Evolutionary conservation across 441 rosid species (phyloP), one percentile per base, ranked within the genome.

Genomic region (Gossypium aridum): DNA sequence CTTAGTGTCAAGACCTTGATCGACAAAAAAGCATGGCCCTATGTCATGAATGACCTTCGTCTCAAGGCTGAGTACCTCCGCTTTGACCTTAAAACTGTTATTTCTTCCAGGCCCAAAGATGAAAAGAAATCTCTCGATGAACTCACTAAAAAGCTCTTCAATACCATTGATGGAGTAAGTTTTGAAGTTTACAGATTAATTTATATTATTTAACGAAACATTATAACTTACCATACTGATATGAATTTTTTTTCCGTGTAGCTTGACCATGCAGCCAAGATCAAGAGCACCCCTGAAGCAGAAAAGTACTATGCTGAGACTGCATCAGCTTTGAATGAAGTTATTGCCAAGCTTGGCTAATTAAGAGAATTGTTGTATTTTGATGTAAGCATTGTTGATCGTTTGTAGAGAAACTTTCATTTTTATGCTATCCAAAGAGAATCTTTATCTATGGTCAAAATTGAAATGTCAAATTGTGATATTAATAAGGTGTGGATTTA

Each of bases 21-120:
- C 47, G 98, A 95, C 83, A 90, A 95, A 86, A 93, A 91, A 81
- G 93, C 94, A 4, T 95, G 97, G 99, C 98, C 99, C 0, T 93
- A 87, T 71, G 98, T 95, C 74, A 89, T 84, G 56, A 93, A 89
- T 54, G 97, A 93, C 77, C 99, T 95, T 71, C 97, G 98, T 57
- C 86, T 84, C 63, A 91, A 16, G 84, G 89, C 98, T 3, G 72
- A 55, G 19, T 90, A 89, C 70, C 98, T 95, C 59, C 98, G 97
- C 56, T 95, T 63, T 61, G 99, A 93, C 62, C 95, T 95, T 74
- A 95, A 95, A 87, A 95, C 98, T 8, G 79, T 95, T 59, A 88
- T 95, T 49, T 75, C 92, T 8, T 53, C 97, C 20, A 93, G 89
- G 80, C 71, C 98, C 60, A 93, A 85, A 82, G 94, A 82, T 0